A percentile compares a stretch with the other conserved stretches of the same genome.
phyloP scores from a whole-genome alignment of 495 filamentous ascomycete species.

The Aspergillus bertholletiae region DNA sequence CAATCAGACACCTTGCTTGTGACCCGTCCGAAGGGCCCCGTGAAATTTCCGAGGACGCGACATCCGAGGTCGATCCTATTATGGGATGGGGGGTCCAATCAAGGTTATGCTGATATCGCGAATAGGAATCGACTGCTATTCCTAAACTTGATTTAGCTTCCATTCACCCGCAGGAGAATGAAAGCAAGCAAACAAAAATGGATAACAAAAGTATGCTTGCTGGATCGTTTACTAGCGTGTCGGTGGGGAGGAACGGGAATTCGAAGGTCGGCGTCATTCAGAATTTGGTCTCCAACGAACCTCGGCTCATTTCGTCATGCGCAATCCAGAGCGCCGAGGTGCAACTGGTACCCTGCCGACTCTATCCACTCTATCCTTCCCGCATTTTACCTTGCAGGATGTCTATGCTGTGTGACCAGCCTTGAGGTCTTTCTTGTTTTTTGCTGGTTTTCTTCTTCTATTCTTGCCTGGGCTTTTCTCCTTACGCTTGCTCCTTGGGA shows the following conservation, averaged over 20 bases:
- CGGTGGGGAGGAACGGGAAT: conserved; percentile 17
- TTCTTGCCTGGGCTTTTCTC: background rate
- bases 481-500: too few relatives aligned
- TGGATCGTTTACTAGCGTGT: background rate
- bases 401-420: background rate
- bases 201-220: too few relatives aligned
- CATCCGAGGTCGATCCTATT: conserved; percentile 18
- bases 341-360: conserved; percentile 7
- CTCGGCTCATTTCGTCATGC: conserved; percentile 37
- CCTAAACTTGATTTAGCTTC: background rate
- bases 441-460: background rate
- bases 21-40: conserved; percentile 12
- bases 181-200: too few relatives aligned
- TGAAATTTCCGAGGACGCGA: conserved; percentile 7
- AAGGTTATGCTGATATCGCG: background rate
- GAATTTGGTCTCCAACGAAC: conserved; percentile 21
- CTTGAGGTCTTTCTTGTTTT: background rate
- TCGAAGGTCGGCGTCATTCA: background rate
- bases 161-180: background rate
- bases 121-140: background rate
- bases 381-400: background rate
- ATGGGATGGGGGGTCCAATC: background rate
- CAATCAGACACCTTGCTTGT: conserved; percentile 1
- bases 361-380: background rate
- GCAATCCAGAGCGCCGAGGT: conserved; percentile 31